Base-by-base conservation (phyloP, 805 yeast species). In the Debaryomyces hansenii region DNA sequence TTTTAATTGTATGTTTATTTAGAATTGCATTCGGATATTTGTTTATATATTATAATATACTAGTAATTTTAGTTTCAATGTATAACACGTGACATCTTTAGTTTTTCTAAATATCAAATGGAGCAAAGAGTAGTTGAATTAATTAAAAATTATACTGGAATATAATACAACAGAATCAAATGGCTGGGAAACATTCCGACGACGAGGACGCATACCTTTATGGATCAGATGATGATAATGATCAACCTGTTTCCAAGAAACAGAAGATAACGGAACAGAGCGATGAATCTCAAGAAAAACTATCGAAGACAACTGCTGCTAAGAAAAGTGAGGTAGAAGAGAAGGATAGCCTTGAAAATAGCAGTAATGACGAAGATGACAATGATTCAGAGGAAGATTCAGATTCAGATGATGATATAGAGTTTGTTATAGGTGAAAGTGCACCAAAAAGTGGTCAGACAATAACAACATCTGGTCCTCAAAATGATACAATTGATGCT, bases 161-260 rank as follows among this genome's bases (percentile, higher is more conserved):
- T 24, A 24, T 9, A 24, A 2, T 24, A 16, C 10, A n/a, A 31
- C 16, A 31, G 3, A 31, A 31, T 31, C n/a, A 35, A 12, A 39
- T 39, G 42, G 16, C 31, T 12, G 42, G 42, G 10, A 44, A 41
- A 20, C 34, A 48, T 40, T 36, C 46, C 9, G 88, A 84, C 47
- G 88, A 84, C 51, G 90, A 83, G 46, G 87, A 85, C 58, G 88
- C 84, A 16, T 84, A 78, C 58, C 74, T 83, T 48, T 83, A 83
- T 57, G 86, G 86, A 11, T 74, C 81, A 5, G 84, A 72, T 38
- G 77, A 71, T 16, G 73, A 69, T 11, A 53, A 44, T 7, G 43
- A 37, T 21, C 49, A 49, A 24, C 61, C 66, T 27, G 50, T 49
- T n/a, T 43, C 59, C 14, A 70, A 70, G 54, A 60, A 53, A 47